A percentile compares a stretch with the other conserved stretches of the same genome.
These are phyloP conservation scores for Amesomyces nigricolor DNA, from an alignment of 2,329 filamentous ascomycete species.

Conservation along the genomic window DNA sequence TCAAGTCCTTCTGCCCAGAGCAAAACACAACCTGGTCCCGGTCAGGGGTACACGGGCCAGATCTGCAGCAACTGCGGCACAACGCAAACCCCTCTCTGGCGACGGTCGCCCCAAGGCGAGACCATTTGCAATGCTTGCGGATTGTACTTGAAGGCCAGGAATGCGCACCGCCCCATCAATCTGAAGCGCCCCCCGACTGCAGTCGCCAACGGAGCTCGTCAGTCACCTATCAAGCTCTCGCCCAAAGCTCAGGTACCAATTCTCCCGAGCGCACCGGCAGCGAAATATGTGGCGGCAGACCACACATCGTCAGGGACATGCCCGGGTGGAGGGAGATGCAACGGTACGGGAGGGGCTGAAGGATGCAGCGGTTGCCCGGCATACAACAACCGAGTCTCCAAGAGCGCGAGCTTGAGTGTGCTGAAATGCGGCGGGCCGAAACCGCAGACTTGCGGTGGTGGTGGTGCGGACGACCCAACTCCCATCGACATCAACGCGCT, in stretches of 20 bases:
- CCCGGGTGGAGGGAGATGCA: conserved; percentile 89
- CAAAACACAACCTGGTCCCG: background rate
- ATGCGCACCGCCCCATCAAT: conserved; percentile 83
- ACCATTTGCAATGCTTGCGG: conserved; percentile 98
- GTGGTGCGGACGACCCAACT: conserved; percentile 34
- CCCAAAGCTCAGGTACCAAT: conserved; percentile 37
- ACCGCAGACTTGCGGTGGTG: conserved; percentile 24
- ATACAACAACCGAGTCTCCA: conserved; percentile 93
- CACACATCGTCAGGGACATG: conserved; percentile 78
- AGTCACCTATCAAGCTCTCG: conserved; percentile 37
- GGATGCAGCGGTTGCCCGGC: conserved; percentile 94
- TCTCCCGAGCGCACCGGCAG: conserved; percentile 40
- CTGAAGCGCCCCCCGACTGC: conserved; percentile 68
- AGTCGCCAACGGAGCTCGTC: conserved; percentile 41
- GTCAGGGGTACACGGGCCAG: conserved; percentile 49
- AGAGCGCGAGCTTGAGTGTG: conserved; percentile 67
- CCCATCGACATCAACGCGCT: conserved; percentile 48
- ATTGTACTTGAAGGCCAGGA: conserved; percentile 88
- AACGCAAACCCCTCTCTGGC: conserved; percentile 89
- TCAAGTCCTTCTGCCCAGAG: conserved; percentile 11
- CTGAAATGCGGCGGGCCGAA: conserved; percentile 40
- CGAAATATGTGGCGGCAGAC: conserved; percentile 73
- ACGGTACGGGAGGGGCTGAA: conserved; percentile 91
- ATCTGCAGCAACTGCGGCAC: conserved; percentile 90
- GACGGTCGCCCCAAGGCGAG: conserved; percentile 83